Evolutionary conservation across 768 basidiomycete genomes (phyloP), one percentile per base, ranked within the genome.

Genomic region (Pulveroboletus sp.): DNA sequence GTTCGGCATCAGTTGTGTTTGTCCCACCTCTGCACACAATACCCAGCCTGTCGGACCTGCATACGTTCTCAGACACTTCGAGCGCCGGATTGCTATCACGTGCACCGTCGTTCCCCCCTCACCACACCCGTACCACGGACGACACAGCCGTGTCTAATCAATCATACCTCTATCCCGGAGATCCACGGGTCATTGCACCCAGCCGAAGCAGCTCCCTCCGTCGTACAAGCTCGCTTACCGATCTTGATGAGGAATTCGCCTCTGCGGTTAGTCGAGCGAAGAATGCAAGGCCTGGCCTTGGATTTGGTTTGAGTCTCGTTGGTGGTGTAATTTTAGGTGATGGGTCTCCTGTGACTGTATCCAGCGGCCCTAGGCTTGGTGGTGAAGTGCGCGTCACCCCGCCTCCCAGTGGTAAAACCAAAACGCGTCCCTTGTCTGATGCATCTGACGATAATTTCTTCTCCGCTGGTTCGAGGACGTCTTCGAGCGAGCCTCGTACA

Each of bases 1-100:
- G 86, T 2, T 86, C 86, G 8, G 77, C 82, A 0, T 86, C 84
- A 3, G 89, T 87, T 1, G 78, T 84, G 31, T 91, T 86, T 58
- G 80, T 91, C 1, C 89, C 89, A 0, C 87, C 89, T 1, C 64
- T 89, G n/a, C 75, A 80, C 47, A 74, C 78, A 3, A 74, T 89
- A 27, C 83, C 83, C 0, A 86, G 88, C 17, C 76, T 91, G 11
- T 82, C 83, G 0, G 87, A 89, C 51, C 67, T 84, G 50, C 59
- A 71, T 11, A 74, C 76, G 0, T 56, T 70, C n/a, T 76, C 77
- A 0, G 74, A 73, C 28, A 57, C 56, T 6, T 75, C 72, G 3
- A 75, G 73, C 56, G 61, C 67, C 0, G 64, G 61, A 9, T 67
- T 71, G 14, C 66, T 75, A 10, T 73, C 76, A 11, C 70, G 70